Percentiles rank a stretch among this genome's conserved stretches.
Evolutionary conservation across 2,329 filamentous ascomycete genomes (phyloP).

Genomic region (Aspergillus sp.): DNA sequence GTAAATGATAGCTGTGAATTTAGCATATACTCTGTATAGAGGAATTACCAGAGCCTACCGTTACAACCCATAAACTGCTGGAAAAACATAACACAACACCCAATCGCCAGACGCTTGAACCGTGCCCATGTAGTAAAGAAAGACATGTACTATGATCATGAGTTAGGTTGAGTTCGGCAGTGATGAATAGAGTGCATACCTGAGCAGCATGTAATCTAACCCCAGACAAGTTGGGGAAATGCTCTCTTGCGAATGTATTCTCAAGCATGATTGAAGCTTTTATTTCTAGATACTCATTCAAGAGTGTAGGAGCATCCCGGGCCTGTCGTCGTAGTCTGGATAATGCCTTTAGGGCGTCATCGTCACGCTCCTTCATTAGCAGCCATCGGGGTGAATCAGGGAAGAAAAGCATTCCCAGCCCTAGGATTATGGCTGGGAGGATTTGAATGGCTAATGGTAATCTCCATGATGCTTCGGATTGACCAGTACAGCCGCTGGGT

Average conservation of each 20-base stretch:
- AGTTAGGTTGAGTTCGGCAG: background rate
- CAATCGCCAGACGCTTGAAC: slow-evolving; percentile 35
- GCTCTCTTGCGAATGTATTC: slow-evolving; percentile 25
- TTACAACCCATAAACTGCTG: slow-evolving; percentile 47
- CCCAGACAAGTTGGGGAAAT: slow-evolving; percentile 24
- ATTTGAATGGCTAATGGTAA: slow-evolving; percentile 47
- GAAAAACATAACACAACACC: slow-evolving; percentile 37
- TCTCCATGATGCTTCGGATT: slow-evolving; percentile 46
- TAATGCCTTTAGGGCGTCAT: slow-evolving; percentile 45
- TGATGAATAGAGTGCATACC: slow-evolving; percentile 9
- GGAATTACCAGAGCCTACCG: slow-evolving; percentile 14
- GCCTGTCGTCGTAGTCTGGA: slow-evolving; percentile 46
- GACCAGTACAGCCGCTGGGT: slow-evolving; percentile 43
- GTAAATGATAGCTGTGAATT: slow-evolving; percentile 40
- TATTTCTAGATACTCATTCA: slow-evolving; percentile 48
- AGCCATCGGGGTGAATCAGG: slow-evolving; percentile 57
- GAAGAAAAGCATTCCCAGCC: slow-evolving; percentile 43
- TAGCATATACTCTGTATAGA: background rate
- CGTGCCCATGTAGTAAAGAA: slow-evolving; percentile 30
- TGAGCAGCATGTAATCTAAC: slow-evolving; percentile 27
- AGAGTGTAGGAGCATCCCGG: slow-evolving; percentile 41
- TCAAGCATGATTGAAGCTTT: slow-evolving; percentile 41
- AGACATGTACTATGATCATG: slow-evolving; percentile 22
- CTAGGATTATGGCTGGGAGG: slow-evolving; percentile 32
- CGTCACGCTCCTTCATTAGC: slow-evolving; percentile 43